phyloP scores from a whole-genome alignment of 306 rosid genomes.

The Castanea sativa region DNA sequence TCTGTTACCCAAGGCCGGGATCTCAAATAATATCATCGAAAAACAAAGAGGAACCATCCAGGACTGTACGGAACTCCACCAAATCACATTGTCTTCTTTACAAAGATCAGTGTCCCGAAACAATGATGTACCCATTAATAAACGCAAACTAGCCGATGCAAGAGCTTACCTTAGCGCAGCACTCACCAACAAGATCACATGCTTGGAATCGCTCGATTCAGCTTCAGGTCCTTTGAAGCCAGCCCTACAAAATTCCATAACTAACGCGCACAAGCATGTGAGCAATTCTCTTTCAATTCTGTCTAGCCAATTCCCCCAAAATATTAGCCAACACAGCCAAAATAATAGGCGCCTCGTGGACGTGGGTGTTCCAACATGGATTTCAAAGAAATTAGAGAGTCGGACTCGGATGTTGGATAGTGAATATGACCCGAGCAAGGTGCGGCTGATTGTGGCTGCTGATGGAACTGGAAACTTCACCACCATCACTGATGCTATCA shows the following conservation, averaged over 20 bases:
- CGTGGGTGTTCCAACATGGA: slow-evolving; percentile 39
- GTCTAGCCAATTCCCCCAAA: slow-evolving; percentile 18
- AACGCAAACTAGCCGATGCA: slow-evolving; percentile 42
- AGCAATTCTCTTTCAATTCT: slow-evolving; percentile 69
- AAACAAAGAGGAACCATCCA: slow-evolving; percentile 62
- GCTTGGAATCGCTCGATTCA: slow-evolving; percentile 74
- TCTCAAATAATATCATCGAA: slow-evolving; percentile 42
- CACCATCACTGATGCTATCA: slow-evolving; percentile 59
- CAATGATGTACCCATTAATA: slow-evolving; percentile 6
- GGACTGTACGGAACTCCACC: slow-evolving; percentile 76
- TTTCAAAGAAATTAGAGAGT: slow-evolving; percentile 22
- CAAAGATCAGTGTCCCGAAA: slow-evolving; percentile 48
- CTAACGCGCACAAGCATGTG: slow-evolving; percentile 50
- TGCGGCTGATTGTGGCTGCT: slow-evolving; percentile 52
- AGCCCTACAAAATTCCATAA: slow-evolving; percentile 39
- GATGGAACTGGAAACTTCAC: slow-evolving; percentile 77
- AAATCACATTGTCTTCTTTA: slow-evolving; percentile 51
- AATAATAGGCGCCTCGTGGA: slow-evolving; percentile 34
- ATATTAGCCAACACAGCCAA: slow-evolving; percentile 27
- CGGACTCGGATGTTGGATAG: slow-evolving; percentile 35
- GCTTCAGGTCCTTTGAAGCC: slow-evolving; percentile 68
- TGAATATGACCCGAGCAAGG: slow-evolving; percentile 63
- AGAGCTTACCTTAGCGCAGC: slow-evolving; percentile 78
- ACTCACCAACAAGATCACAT: slow-evolving; percentile 79
- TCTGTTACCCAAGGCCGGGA: slow-evolving; percentile 37